phyloP scores from a whole-genome alignment of 2,329 filamentous ascomycete species.

The Aureobasidium sp. region DNA sequence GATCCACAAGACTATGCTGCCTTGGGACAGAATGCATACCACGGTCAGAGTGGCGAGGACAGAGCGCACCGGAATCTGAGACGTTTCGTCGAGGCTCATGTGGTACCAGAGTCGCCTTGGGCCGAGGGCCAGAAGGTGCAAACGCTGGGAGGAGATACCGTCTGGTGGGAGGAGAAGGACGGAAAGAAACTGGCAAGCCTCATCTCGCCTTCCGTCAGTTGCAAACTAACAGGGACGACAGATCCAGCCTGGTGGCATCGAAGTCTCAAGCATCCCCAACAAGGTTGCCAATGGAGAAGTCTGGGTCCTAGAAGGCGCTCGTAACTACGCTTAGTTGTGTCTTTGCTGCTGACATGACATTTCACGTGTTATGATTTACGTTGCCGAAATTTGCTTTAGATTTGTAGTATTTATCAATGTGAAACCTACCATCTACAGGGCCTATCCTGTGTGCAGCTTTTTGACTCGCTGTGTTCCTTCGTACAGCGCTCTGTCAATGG shows the following conservation, averaged over 20 bases:
- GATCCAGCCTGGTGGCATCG: constrained; percentile 73
- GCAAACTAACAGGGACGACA: constrained; percentile 29
- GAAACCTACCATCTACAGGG: background rate
- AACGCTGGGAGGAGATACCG: constrained; percentile 59
- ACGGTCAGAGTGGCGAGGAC: constrained; percentile 65
- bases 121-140: constrained; percentile 56
- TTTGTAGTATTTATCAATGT: background rate
- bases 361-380: background rate
- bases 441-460: constrained; percentile 65
- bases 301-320: constrained; percentile 62
- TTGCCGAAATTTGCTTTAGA: background rate
- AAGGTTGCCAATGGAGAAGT: constrained; percentile 83
- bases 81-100: constrained; percentile 78
- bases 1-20: constrained; percentile 63
- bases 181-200: constrained; percentile 50
- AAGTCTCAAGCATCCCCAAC: constrained; percentile 67
- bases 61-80: constrained; percentile 69
- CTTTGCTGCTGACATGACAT: background rate
- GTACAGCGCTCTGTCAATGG: constrained; percentile 83
- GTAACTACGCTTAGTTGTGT: constrained; percentile 41
- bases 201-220: background rate
- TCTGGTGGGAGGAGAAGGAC: constrained; percentile 76
- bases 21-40: constrained; percentile 65
- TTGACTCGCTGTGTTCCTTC: constrained; percentile 78
- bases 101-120: constrained; percentile 73